Conservation (phyloP, 1,139 yeast species). For the Pichia sp. region DNA sequence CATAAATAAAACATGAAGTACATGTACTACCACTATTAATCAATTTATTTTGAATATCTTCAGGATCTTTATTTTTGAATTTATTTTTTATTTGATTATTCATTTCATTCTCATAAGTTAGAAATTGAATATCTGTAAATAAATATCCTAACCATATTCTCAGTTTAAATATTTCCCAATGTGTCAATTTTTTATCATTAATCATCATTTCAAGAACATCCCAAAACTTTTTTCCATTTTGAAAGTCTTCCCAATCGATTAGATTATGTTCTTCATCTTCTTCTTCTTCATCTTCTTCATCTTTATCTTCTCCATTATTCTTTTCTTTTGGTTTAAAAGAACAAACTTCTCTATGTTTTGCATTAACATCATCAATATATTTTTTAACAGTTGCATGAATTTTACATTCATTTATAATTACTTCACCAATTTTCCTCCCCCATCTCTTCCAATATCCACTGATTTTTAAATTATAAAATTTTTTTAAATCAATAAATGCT, state of each 20-base stretch:
- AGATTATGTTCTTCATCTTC: conserved; percentile 2
- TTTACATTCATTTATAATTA: conserved; percentile 10
- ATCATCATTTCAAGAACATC: conserved; percentile 15
- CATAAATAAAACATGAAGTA: conserved; percentile 68
- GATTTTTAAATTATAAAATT: conserved; percentile 47
- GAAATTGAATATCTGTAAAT: conserved; percentile 29
- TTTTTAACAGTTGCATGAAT: neutral
- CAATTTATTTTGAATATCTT: conserved; percentile 10
- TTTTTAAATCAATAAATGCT: conserved; percentile 35
- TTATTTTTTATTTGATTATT: conserved; percentile 16
- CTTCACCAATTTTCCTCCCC: conserved; percentile 36
- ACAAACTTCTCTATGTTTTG: neutral
- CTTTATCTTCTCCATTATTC: neutral
- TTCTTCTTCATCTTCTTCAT: neutral
- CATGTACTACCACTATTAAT: conserved; percentile 72
- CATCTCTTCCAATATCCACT: conserved; percentile 92
- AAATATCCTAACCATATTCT: conserved; percentile 27
- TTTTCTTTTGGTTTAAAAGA: neutral
- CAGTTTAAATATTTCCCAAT: conserved; percentile 28
- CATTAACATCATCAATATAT: conserved; percentile 6
- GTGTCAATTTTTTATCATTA: conserved; percentile 15
- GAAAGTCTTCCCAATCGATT: conserved; percentile 12
- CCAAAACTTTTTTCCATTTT: conserved; percentile 20
- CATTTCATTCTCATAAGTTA: conserved; percentile 25
- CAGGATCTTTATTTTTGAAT: conserved; percentile 1